Conservation (phyloP, 2,329 filamentous ascomycete species). For the Calonectria crousiana region DNA sequence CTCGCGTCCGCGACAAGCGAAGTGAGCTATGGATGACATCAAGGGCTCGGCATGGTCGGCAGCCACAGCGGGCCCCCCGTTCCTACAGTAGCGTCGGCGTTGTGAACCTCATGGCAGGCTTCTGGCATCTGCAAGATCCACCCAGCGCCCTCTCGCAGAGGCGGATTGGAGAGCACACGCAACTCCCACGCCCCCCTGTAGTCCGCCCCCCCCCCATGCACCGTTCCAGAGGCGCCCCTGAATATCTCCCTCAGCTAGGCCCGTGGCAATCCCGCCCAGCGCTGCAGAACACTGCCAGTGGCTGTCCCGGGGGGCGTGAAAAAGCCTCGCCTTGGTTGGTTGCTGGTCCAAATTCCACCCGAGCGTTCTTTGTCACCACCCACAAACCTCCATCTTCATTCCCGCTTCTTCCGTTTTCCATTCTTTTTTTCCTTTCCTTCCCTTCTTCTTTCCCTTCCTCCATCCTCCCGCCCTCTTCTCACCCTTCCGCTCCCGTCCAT, state of each 20-base stretch:
- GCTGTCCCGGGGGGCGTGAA: slow-evolving; percentile 4
- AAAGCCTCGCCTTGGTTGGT: slow-evolving; percentile 39
- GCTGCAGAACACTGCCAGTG: slow-evolving; percentile 7
- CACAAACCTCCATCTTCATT: slow-evolving; percentile 7
- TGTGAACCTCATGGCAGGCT: not conserved
- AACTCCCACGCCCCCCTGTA: not conserved
- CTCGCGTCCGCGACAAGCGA: not conserved
- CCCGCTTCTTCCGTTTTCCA: slow-evolving; percentile 16
- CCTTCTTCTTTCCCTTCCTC: slow-evolving; percentile 2
- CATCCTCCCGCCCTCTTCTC: slow-evolving; percentile 18
- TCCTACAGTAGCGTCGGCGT: slow-evolving; percentile 24
- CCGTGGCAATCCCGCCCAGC: not conserved
- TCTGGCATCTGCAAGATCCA: not conserved
- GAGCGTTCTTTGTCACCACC: slow-evolving; percentile 28
- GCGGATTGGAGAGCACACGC: not conserved
- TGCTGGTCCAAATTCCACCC: slow-evolving; percentile 31
- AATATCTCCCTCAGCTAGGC: slow-evolving; percentile 1
- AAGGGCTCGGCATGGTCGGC: slow-evolving; percentile 4
- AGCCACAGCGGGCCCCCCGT: not conserved
- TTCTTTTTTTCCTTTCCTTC: slow-evolving; percentile 8
- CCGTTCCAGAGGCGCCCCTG: slow-evolving; percentile 1
- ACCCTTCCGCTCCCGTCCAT: slow-evolving; percentile 34
- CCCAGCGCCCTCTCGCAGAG: not conserved
- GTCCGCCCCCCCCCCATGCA: not conserved
- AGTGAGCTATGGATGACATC: slow-evolving; percentile 4